Base-by-base conservation (phyloP, 768 basidiomycete species). In the Leucocoprinus leucothites region DNA sequence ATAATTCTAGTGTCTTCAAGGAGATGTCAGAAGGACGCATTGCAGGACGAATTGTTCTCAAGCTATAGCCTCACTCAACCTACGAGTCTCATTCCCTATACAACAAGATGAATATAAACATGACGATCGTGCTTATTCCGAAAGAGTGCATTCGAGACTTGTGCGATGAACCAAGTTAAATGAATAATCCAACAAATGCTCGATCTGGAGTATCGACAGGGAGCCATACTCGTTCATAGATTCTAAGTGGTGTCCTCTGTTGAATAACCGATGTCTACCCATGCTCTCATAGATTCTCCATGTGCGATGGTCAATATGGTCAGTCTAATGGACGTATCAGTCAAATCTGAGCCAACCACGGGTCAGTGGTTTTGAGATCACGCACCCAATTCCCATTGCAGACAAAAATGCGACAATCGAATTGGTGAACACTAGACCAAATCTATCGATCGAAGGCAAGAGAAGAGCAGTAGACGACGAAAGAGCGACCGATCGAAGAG, bases 181-280 rank as follows among this genome's bases (percentile, higher is more conserved):
- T n/a, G n/a, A n/a, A n/a, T n/a, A n/a, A n/a, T n/a, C n/a, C n/a
- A n/a, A n/a, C n/a, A n/a, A n/a, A n/a, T n/a, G n/a, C n/a, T n/a
- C n/a, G n/a, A n/a, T n/a, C n/a, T 5, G 31, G 6, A 34, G 31
- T 34, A 34, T 5, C 31, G 31, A 34, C 31, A 6, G 13, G 13
- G 13, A 34, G 13, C 13, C 31, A 6, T 34, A 34, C 13, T 34
- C 13, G 6, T 34, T 34, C 31, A 34, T 34, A 11, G 38, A 11
- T 9, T 25, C 48, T 49, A 77, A 51, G 74, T 74, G 24, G 65
- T 69, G 0, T 70, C 64, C 3, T 61, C 61, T 0, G 75, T 78
- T 1, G 82, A 79, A 60, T 75, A 86, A 3, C 80, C 84, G 3
- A 85, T 67, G 59, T 87, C 81, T 3, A 77, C 67, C 72, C 77